Base-by-base conservation (phyloP, 1,284 basidiomycete species). In the Ganoderma meredithae region DNA sequence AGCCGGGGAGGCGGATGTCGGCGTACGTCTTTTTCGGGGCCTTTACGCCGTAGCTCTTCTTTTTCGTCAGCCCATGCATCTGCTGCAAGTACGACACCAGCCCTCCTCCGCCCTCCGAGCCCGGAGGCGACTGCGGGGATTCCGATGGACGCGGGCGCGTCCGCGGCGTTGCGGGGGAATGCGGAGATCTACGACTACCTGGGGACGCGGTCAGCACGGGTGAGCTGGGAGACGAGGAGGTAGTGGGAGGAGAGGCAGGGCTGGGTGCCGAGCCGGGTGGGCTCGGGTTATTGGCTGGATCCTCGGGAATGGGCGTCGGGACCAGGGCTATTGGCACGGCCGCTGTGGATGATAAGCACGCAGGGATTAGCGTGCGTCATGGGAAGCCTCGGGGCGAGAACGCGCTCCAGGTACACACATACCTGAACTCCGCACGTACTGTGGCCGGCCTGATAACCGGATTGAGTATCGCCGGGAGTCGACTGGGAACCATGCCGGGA, bases 401-500 rank as follows among this genome's bases (percentile, higher is more conserved):
- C n/a, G 47, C 43, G 62, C 36, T 17, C 13, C 31, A 33, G 47
- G 15, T 10, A 49, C 15, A 60, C 69, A 49, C 10, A 62, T 68
- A 72, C 71, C 69, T 40, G 71, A 66, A 33, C 69, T 64, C 44
- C 70, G 72, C 27, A 73, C 72, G 60, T 71, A 73, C 68, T 69
- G 69, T 58, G 72, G 71, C 60, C 77, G 70, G 22, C 78, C 78
- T 19, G 82, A 78, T 25, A 84, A 71, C 53, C 79, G 77, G 63
- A 84, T 76, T 39, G 72, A 74, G 67, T 79, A 82, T 6, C 76
- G 77, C 41, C 71, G 70, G n/a, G 75, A 61, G 65, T 79, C 77
- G n/a, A 77, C 74, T 19, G 69, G 72, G 66, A 84, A 85, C 83
- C 83, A 84, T 1, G 78, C 75, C 9, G 71, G 61, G 7, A 81